Conservation (phyloP, 306 rosid species). For the Ormosia emarginata region DNA sequence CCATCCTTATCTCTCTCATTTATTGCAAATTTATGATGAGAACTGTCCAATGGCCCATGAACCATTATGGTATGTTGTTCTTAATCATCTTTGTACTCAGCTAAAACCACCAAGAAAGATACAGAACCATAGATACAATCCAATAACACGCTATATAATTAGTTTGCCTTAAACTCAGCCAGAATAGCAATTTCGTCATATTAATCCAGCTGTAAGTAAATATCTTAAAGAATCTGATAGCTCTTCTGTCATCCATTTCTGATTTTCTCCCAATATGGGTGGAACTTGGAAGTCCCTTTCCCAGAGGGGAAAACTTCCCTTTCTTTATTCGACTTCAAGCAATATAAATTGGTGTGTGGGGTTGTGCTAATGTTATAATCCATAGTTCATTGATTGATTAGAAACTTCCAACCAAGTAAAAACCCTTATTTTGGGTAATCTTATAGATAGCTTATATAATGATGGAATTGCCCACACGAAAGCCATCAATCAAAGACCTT, state of each 20-base stretch:
- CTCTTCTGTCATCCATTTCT: no score
- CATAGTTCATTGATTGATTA: not conserved
- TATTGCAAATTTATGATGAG: not conserved
- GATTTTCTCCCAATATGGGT: no score
- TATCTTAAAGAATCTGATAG: not conserved
- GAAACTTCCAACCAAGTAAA: constrained; percentile 15
- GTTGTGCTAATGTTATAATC: not conserved
- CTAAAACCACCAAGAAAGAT: not conserved
- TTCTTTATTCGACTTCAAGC: constrained; percentile 17
- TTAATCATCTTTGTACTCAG: not conserved
- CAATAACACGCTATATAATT: not conserved
- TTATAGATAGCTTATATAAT: not conserved
- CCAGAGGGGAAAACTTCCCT: not conserved
- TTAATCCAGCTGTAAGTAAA: not conserved
- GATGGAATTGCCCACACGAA: not conserved
- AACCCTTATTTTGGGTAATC: not conserved
- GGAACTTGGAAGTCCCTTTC: no score
- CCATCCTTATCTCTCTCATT: not conserved
- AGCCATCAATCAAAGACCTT: constrained; percentile 24
- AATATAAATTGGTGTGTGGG: constrained; percentile 11
- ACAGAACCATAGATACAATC: not conserved
- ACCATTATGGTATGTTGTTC: not conserved
- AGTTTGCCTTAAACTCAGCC: not conserved
- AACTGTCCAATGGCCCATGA: not conserved
- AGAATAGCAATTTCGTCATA: not conserved